Evolutionary conservation across 768 basidiomycete species (phyloP).

Genomic region (Naganishia antarctica): DNA sequence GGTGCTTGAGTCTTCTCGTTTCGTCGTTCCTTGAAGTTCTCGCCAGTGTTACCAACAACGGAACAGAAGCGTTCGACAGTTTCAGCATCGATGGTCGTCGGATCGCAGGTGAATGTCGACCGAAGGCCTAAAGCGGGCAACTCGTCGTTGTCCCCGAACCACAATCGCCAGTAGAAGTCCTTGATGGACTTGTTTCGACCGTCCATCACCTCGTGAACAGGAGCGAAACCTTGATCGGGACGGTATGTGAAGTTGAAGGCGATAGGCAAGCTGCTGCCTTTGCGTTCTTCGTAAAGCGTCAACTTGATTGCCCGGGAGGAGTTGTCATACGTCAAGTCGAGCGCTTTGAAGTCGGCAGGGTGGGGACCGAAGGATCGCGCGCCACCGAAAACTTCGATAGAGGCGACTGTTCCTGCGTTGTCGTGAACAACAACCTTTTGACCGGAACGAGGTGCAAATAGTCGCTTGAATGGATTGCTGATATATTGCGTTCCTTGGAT

Average conservation of each 20-base stretch:
- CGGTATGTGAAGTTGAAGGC: constrained; percentile 76
- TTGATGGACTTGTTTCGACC: constrained; percentile 87
- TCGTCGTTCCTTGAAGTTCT: constrained; percentile 76
- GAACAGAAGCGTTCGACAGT: constrained; percentile 76
- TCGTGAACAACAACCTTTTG: constrained; percentile 69
- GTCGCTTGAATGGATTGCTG: constrained; percentile 79
- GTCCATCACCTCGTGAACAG: constrained; percentile 81
- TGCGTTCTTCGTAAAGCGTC: constrained; percentile 77
- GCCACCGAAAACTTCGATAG: constrained; percentile 67
- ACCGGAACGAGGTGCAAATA: constrained; percentile 72
- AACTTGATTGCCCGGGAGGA: constrained; percentile 61
- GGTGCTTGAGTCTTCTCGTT: constrained; percentile 71
- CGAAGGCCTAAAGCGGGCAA: constrained; percentile 74
- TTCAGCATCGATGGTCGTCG: constrained; percentile 69
- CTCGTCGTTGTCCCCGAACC: constrained; percentile 81
- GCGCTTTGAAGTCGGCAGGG: constrained; percentile 70
- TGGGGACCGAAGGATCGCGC: constrained; percentile 75
- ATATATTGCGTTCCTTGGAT: constrained; percentile 81
- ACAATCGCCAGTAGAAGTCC: constrained; percentile 95
- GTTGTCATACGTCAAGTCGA: constrained; percentile 64
- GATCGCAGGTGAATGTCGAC: constrained; percentile 78
- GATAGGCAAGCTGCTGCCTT: constrained; percentile 69
- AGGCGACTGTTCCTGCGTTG: constrained; percentile 54
- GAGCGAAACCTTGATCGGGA: constrained; percentile 79
- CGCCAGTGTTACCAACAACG: constrained; percentile 88